Evolutionary conservation across 176 grass and related monocot genomes (phyloP), one percentile per base, ranked within the genome.

Genomic region (Musa troglodytarum): DNA sequence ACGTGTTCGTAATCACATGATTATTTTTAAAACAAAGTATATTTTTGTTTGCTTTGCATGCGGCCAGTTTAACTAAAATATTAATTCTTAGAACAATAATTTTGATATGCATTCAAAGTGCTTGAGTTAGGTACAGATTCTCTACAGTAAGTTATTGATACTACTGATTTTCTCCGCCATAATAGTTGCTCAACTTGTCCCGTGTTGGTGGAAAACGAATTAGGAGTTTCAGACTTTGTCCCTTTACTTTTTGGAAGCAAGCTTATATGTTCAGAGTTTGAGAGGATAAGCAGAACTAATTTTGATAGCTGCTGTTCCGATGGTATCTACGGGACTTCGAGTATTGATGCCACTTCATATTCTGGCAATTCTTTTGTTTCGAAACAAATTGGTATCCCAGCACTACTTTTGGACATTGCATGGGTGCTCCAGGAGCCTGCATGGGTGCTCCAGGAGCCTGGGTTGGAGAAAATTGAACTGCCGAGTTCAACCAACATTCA

Each of bases 141-240:
- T 54, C 53, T 54, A 2, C 1, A 11, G 53, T 0, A 54, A 13
- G 53, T 54, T 54, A 11, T 54, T 54, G 11, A 54, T 54, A 13
- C 53, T 54, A 2, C 53, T 58, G 55, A 58, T 16, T 58, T 16
- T 58, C 17, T 58, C 55, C 13, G 1, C 14, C 3, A 2, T 58
- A 58, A 58, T 2, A 58, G 29, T 16, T n/a, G 16, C 75, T 79
- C 20, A 75, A 29, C 72, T 80, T 34, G 15, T 70, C 73, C 26
- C 43, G 80, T 86, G 64, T 80, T 92, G 92, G 89, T 96, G 1
- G 92, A 96, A 77, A 96, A 96, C 49, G 65, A 87, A 20, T 92
- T 73, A 72, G 92, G 92, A 54, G 65, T 96, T 78, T 96, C 92
- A 73, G 92, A 96, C 78, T 96, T 96, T 80, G 78, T 96, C 53